Evolutionary conservation across 805 yeast species (phyloP), one percentile per base, ranked within the genome.

Genomic region (Barnettozyma sucrosica): DNA sequence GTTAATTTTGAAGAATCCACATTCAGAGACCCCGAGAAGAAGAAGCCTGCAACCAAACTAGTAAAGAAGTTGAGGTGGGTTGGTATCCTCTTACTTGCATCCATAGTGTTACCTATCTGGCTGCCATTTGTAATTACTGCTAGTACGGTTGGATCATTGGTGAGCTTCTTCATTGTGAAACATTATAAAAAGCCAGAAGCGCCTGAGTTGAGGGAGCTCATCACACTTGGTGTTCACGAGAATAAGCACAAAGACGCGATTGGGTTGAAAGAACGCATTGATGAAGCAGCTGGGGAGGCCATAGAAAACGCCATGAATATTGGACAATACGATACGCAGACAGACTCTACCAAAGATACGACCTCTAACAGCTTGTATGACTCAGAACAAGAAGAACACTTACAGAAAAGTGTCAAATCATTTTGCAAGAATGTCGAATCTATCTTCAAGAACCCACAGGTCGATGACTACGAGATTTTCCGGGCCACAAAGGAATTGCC

Each of bases 1-100:
- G 75, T 81, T n/a, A 81, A 81, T 56, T 65, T 81, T 41, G 54
- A 55, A 2, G 57, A 67, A 14, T 61, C 79, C 5, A 44, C 43
- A 0, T 55, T 59, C 25, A 50, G 42, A 30, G 23, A 48, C 2
- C n/a, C 25, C 3, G 41, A 28, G 11, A 23, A 23, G 5, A 16
- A 44, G 43, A 21, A 25, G 52, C 28, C 37, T 47, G 26, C 49
- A 33, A 38, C 53, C 43, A 20, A 57, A 39, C 23, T 52, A 32
- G 11, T 47, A 30, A 48, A 55, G 52, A 55, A 51, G 24, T 16
- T 64, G 11, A 56, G 60, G 47, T 63, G 53, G 49, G 36, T 48
- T 14, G 61, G 61, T 3, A 51, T 65, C 14, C 33, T 63, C 3
- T 5, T 58, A 14, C 39, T 52, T 2, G 49, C 63, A 2, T 48